phyloP scores from a whole-genome alignment of 805 yeast species.

The Starmerella riodocensis region DNA sequence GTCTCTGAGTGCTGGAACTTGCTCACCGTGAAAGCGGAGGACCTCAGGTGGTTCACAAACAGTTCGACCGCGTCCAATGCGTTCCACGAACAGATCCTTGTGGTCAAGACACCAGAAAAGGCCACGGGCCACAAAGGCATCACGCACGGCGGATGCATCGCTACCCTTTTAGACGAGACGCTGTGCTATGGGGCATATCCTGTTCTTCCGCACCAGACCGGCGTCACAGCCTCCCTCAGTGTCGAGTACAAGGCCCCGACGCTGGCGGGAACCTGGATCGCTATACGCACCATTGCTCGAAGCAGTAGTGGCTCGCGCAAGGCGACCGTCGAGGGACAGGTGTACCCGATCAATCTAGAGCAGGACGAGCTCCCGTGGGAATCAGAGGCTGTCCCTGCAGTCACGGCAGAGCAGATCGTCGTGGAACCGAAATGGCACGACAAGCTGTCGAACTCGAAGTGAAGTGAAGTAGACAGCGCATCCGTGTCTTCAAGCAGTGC shows the following conservation, averaged over 20 bases:
- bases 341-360: slow-evolving; percentile 35
- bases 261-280: slow-evolving; percentile 48
- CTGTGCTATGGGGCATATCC: slow-evolving; percentile 79
- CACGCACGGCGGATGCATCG: slow-evolving; percentile 76
- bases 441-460: slow-evolving; percentile 13
- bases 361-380: slow-evolving; percentile 11
- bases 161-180: slow-evolving; percentile 77
- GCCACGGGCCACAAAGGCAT: slow-evolving; percentile 57
- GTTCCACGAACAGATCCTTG: slow-evolving; percentile 8
- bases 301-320: slow-evolving; percentile 60
- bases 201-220: slow-evolving; percentile 61
- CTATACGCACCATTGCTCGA: slow-evolving; percentile 52
- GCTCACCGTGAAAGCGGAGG: background rate
- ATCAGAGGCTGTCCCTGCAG: slow-evolving; percentile 14
- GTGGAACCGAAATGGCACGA: slow-evolving; percentile 32
- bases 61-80: background rate
- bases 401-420: slow-evolving; percentile 26
- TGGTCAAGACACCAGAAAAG: slow-evolving; percentile 22
- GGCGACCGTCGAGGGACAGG: slow-evolving; percentile 58
- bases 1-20: slow-evolving; percentile 4
- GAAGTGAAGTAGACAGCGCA: background rate
- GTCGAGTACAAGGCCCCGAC: slow-evolving; percentile 49
- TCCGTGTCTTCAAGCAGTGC: no score
- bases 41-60: slow-evolving; percentile 1
- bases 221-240: slow-evolving; percentile 73